A percentile compares a stretch with the other conserved stretches of the same genome.
Evolutionary conservation across 225 moss, liverwort and hornwort genomes (phyloP).

Genomic region (Anthoceros angustus): DNA sequence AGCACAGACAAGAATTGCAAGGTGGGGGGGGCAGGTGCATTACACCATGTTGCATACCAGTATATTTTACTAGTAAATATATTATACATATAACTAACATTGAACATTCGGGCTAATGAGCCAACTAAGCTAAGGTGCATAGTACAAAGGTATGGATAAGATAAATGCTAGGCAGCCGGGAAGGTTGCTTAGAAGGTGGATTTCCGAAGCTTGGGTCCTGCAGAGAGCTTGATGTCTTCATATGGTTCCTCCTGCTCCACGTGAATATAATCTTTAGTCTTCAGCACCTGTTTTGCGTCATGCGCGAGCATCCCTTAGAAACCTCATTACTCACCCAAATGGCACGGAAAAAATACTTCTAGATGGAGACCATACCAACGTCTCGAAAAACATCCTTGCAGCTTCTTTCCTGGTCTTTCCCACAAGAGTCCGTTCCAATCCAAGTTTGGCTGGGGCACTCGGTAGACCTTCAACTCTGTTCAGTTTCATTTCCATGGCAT

Average conservation of each 20-base stretch:
- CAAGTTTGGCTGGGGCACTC: slow-evolving; percentile 38
- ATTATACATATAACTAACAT: too few species aligned
- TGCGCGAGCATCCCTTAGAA: not conserved
- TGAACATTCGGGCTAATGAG: too few species aligned
- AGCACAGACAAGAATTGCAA: too few species aligned
- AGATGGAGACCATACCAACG: slow-evolving; percentile 34
- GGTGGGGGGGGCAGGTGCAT: too few species aligned
- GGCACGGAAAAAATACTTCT: not conserved
- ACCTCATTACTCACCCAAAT: not conserved
- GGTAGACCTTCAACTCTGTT: slow-evolving; percentile 19
- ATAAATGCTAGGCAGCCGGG: too few species aligned
- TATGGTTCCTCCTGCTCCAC: slow-evolving; percentile 68
- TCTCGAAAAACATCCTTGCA: slow-evolving; percentile 96
- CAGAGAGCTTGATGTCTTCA: slow-evolving; percentile 52
- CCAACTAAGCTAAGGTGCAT: too few species aligned
- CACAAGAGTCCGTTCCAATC: slow-evolving; percentile 64
- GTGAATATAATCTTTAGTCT: slow-evolving; percentile 86
- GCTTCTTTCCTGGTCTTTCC: slow-evolving; percentile 89
- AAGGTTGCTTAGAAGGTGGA: slow-evolving; percentile 39
- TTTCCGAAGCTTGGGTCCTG: slow-evolving; percentile 71
- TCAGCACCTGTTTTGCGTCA: slow-evolving; percentile 55
- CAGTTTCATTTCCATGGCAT: slow-evolving; percentile 38
- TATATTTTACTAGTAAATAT: too few species aligned
- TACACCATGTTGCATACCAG: too few species aligned
- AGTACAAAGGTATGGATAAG: too few species aligned